Conservation (phyloP, 345 rosid species). For the Noccaea caerulescens region DNA sequence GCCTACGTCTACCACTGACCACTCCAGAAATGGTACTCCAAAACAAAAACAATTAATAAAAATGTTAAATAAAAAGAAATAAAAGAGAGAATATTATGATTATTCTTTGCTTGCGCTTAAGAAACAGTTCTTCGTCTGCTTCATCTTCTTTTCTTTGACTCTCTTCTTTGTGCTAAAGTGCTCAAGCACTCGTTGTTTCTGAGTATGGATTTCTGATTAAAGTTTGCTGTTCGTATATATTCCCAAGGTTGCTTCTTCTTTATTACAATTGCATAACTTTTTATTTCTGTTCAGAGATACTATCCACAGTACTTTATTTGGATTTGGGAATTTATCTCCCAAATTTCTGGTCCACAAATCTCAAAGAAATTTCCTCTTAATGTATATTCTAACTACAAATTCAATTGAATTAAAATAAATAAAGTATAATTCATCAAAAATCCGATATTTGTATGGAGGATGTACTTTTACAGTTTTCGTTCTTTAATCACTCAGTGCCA, state of each 20-base stretch:
- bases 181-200: constrained; percentile 16
- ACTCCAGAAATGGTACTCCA: constrained; percentile 5
- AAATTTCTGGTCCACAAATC: constrained; percentile 23
- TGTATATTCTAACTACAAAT: not conserved
- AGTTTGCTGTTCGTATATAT: constrained; percentile 20
- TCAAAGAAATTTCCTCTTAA: not conserved
- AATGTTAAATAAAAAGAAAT: not conserved
- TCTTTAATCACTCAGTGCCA: constrained; percentile 38
- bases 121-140: constrained; percentile 21
- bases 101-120: constrained; percentile 42
- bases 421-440: not conserved
- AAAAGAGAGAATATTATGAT: constrained; percentile 26
- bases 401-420: not conserved
- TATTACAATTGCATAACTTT: not conserved
- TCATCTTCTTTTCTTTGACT: constrained; percentile 1
- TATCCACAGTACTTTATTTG: not conserved
- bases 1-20: constrained; percentile 36
- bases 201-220: constrained; percentile 31
- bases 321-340: constrained; percentile 13
- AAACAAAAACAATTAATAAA: not conserved
- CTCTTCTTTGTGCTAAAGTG: constrained; percentile 22
- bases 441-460: constrained; percentile 6
- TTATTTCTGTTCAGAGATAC: not conserved
- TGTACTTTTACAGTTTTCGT: constrained; percentile 23
- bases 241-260: constrained; percentile 44